phyloP scores from a whole-genome alignment of 805 yeast genomes.

The Pichia ethanolica region DNA sequence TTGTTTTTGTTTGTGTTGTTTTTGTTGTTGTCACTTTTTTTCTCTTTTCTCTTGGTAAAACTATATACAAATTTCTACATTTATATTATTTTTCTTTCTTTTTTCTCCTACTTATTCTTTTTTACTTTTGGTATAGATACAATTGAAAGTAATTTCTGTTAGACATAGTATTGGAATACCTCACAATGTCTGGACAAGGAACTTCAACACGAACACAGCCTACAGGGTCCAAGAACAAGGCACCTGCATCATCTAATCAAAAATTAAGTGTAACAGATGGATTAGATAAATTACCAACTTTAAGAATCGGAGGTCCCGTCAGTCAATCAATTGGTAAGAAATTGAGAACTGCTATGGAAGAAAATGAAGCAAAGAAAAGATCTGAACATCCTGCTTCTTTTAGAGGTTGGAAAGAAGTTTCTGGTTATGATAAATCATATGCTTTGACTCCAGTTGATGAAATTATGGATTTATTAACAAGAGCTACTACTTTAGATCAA shows the following conservation, averaged over 20 bases:
- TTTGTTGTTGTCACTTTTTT: too few species aligned
- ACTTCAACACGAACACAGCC: too few species aligned
- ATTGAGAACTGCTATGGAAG: conserved; percentile 13
- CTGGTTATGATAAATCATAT: conserved; percentile 74
- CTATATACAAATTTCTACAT: too few species aligned
- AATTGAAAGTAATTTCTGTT: too few species aligned
- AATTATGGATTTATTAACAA: conserved; percentile 57
- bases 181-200: too few species aligned
- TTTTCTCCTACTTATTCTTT: too few species aligned
- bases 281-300: neutral
- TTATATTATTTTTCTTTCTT: too few species aligned
- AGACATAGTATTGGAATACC: too few species aligned
- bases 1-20: too few species aligned
- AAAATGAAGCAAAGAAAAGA: conserved; percentile 27
- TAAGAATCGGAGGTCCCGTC: conserved; percentile 22
- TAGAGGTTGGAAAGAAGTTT: conserved; percentile 93
- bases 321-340: conserved; percentile 21
- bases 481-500: conserved; percentile 67
- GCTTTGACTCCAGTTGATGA: conserved; percentile 61
- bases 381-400: conserved; percentile 56
- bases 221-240: neutral
- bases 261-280: neutral
- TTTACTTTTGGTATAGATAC: too few species aligned
- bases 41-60: too few species aligned
- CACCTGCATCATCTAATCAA: too few species aligned